Conservation (phyloP, 345 rosid genomes). For the Pistacia vera region DNA sequence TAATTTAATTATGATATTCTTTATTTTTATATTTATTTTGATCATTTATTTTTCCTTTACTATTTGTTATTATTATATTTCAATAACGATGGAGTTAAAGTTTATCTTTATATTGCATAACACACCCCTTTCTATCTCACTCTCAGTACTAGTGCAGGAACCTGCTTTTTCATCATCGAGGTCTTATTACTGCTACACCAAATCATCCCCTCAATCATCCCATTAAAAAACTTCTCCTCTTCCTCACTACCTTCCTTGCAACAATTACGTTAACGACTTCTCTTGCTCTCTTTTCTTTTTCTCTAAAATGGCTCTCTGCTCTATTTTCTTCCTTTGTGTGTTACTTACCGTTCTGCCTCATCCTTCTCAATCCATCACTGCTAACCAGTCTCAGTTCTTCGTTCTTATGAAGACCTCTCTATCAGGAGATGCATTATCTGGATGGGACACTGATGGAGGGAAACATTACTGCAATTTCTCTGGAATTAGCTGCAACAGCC, state of each 20-base stretch:
- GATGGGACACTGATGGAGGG: conserved; percentile 56
- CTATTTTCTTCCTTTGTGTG: conserved; percentile 31
- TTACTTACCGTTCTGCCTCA: conserved; percentile 30
- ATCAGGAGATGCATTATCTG: conserved; percentile 50
- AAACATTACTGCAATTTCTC: conserved; percentile 59
- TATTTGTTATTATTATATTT: too few relatives aligned
- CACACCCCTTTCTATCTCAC: conserved; percentile 30
- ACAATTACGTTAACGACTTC: conserved; percentile 30
- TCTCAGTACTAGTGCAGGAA: conserved; percentile 20
- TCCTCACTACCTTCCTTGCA: conserved; percentile 41
- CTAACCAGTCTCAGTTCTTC: conserved; percentile 64
- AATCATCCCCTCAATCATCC: conserved; percentile 38
- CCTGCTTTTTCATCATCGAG: conserved; percentile 36
- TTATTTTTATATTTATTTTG: too few relatives aligned
- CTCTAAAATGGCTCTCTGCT: conserved; percentile 40
- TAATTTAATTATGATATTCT: too few relatives aligned
- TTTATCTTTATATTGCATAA: too few relatives aligned
- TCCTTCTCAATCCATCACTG: conserved; percentile 28
- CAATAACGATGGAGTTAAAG: too few relatives aligned
- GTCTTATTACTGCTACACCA: conserved; percentile 36
- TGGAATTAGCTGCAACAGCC: conserved; percentile 63
- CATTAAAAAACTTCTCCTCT: conserved; percentile 43
- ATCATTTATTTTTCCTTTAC: too few relatives aligned
- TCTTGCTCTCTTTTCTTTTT: conserved; percentile 18
- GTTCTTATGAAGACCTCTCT: conserved; percentile 57